Evolutionary conservation across 1,284 basidiomycete species (phyloP).

Genomic region (Moesziomyces aphidis): DNA sequence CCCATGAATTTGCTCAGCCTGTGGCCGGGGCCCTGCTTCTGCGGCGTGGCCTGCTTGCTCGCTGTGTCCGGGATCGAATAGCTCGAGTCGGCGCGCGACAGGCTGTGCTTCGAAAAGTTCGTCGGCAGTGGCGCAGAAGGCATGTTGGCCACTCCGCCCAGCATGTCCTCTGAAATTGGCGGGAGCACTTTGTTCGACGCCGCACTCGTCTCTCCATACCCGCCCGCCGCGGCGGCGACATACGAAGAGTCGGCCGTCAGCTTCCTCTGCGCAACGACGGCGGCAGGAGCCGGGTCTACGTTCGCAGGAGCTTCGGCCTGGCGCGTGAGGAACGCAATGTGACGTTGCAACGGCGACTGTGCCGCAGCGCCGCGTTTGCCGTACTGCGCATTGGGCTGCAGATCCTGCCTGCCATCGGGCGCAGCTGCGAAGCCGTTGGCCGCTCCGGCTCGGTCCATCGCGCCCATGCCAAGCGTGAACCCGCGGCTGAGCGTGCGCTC

Average conservation of each 20-base stretch:
- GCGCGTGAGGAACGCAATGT: conserved; percentile 42
- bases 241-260: conserved; percentile 11
- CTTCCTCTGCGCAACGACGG: background rate
- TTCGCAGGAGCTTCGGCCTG: conserved; percentile 19
- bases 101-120: conserved; percentile 12
- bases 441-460: conserved; percentile 28
- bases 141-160: conserved; percentile 35
- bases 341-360: conserved; percentile 47
- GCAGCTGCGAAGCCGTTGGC: conserved; percentile 17
- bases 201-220: conserved; percentile 5
- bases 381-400: conserved; percentile 22
- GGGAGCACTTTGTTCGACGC: conserved; percentile 13
- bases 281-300: conserved; percentile 1
- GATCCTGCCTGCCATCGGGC: conserved; percentile 31
- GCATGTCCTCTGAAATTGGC: conserved; percentile 40
- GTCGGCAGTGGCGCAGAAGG: conserved; percentile 16
- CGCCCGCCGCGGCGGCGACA: background rate
- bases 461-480: conserved; percentile 39
- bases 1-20: conserved; percentile 49
- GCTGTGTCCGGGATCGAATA: conserved; percentile 22
- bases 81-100: conserved; percentile 21
- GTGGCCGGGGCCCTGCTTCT: conserved; percentile 12
- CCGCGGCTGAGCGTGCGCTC: conserved; percentile 35
- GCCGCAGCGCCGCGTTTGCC: conserved; percentile 14
- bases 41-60: conserved; percentile 9